Conservation (phyloP, 2,329 filamentous ascomycete species). For the Akanthomyces lecanii region DNA sequence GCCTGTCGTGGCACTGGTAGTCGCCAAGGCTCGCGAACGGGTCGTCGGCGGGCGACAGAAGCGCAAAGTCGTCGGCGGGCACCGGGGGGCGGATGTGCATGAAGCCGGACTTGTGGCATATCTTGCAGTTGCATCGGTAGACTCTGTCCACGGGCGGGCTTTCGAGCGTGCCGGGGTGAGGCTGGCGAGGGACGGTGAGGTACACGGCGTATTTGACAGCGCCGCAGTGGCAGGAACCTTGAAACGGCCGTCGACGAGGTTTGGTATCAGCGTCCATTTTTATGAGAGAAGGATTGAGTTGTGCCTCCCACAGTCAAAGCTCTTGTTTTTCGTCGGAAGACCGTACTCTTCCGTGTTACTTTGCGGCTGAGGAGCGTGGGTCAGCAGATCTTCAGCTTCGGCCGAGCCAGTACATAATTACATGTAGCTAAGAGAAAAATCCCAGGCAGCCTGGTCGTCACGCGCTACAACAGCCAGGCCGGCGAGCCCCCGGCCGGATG, state of each 20-base stretch:
- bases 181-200: constrained; percentile 34
- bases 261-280: neutral
- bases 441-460: constrained; percentile 31
- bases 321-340: too few relatives aligned
- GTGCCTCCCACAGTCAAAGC: too few relatives aligned
- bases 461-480: constrained; percentile 36
- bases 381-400: too few relatives aligned
- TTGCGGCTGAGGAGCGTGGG: too few relatives aligned
- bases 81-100: constrained; percentile 40
- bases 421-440: too few relatives aligned
- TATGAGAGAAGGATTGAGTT: neutral
- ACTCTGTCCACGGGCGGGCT: constrained; percentile 11
- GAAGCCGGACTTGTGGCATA: constrained; percentile 45
- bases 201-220: constrained; percentile 36
- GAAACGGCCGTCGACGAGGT: constrained; percentile 9
- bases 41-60: constrained; percentile 39
- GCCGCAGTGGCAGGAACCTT: constrained; percentile 43
- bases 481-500: constrained; percentile 47
- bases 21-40: constrained; percentile 36
- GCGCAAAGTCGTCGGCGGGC: constrained; percentile 39
- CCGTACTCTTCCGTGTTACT: too few relatives aligned
- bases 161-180: neutral
- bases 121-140: constrained; percentile 44
- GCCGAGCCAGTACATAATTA: too few relatives aligned
- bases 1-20: constrained; percentile 33